phyloP scores from a whole-genome alignment of 768 basidiomycete species.

The Amanita rimosa region DNA sequence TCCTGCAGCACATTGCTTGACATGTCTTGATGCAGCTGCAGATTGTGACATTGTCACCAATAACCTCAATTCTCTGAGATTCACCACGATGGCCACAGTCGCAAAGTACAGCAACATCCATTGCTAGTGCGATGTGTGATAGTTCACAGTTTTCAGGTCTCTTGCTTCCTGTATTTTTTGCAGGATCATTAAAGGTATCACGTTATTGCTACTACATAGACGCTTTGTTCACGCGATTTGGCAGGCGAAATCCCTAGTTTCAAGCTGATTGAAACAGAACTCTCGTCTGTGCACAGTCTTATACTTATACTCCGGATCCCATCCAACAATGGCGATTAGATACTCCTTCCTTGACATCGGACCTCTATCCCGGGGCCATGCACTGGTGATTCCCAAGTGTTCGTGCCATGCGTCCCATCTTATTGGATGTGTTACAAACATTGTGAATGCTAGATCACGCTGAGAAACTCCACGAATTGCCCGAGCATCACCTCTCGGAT shows the following conservation, averaged over 20 bases:
- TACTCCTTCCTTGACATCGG: conserved; percentile 90
- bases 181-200: conserved; percentile 81
- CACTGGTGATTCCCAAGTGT: conserved; percentile 93
- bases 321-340: conserved; percentile 22
- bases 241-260: conserved; percentile 83
- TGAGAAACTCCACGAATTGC: conserved; percentile 76
- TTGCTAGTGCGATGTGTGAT: background rate
- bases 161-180: conserved; percentile 80
- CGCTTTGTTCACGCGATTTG: background rate
- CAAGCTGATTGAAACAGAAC: conserved; percentile 71
- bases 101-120: conserved; percentile 19
- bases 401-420: conserved; percentile 7
- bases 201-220: background rate
- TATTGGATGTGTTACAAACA: background rate
- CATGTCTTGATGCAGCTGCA: too few relatives aligned
- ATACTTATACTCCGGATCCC: background rate
- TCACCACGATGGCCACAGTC: conserved; percentile 20
- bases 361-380: conserved; percentile 84
- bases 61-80: too few relatives aligned
- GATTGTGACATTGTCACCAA: too few relatives aligned
- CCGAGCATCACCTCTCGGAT: conserved; percentile 76
- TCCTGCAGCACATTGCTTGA: conserved; percentile 11
- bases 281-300: conserved; percentile 37
- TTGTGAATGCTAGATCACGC: conserved; percentile 60
- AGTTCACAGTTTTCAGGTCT: conserved; percentile 23